These are phyloP conservation scores for Cutaneotrichosporon sp. DNA, from an alignment of 1,284 basidiomycete species.

Conservation along the genomic window DNA sequence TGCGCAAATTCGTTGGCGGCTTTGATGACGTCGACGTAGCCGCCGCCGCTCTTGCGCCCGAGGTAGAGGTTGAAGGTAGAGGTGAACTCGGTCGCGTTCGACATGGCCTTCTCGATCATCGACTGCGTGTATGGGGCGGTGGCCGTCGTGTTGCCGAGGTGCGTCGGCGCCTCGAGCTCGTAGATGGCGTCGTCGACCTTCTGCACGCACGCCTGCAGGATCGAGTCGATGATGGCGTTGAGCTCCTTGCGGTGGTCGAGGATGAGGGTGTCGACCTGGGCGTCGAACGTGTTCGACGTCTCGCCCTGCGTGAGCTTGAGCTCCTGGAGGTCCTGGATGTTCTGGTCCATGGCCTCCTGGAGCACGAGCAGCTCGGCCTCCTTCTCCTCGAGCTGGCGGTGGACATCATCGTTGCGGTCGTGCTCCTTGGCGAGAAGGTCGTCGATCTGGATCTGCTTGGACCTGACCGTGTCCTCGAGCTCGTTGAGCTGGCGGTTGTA, in stretches of 20 bases:
- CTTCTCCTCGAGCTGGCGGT: conserved; percentile 87
- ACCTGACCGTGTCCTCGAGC: conserved; percentile 88
- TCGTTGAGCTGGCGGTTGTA: conserved; percentile 97
- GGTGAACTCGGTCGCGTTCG: conserved; percentile 94
- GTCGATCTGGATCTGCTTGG: conserved; percentile 93
- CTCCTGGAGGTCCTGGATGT: conserved; percentile 85
- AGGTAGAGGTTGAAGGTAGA: conserved; percentile 91
- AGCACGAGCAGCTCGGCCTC: conserved; percentile 94
- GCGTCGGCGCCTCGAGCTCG: conserved; percentile 92
- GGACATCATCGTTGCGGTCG: conserved; percentile 70
- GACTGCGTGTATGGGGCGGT: conserved; percentile 98
- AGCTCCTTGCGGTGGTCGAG: conserved; percentile 97
- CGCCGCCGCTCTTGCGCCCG: conserved; percentile 75
- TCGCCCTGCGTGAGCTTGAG: conserved; percentile 82
- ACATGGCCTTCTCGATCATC: conserved; percentile 95
- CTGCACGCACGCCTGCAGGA: conserved; percentile 92
- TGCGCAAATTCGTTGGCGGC: conserved; percentile 95
- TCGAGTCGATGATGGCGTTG: conserved; percentile 98
- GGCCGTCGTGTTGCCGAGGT: conserved; percentile 90
- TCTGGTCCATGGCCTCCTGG: conserved; percentile 94
- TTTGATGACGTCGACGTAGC: conserved; percentile 98
- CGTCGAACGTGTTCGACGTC: conserved; percentile 84
- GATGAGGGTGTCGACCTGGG: conserved; percentile 95
- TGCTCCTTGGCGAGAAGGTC: conserved; percentile 80
- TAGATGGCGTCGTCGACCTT: conserved; percentile 98